A percentile compares a stretch with the other conserved stretches of the same genome.
Evolutionary conservation across 108 stramenopile species (phyloP).

Genomic region (Stephanodiscus minutulus): DNA sequence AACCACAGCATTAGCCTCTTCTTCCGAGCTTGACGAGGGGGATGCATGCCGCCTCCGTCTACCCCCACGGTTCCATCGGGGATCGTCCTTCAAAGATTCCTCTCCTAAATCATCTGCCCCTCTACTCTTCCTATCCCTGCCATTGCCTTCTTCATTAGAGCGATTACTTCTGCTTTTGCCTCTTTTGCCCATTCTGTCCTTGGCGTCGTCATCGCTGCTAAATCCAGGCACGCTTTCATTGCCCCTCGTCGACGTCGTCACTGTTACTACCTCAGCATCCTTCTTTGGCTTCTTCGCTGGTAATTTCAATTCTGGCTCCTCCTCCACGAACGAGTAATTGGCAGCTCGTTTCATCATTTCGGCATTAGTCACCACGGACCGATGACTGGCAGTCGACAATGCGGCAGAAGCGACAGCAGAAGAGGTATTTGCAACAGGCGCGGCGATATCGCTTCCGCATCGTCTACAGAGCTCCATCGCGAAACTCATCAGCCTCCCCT

Average conservation of each 20-base stretch:
- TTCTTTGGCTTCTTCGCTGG: conserved; percentile 3
- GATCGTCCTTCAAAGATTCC: conserved; percentile 1
- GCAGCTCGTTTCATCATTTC: conserved; percentile 48
- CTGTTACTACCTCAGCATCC: not conserved
- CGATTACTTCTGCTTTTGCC: conserved; percentile 1
- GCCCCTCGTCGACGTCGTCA: not conserved
- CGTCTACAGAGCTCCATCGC: conserved; percentile 46
- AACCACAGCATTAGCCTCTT: conserved; percentile 1
- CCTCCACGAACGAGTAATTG: conserved; percentile 44
- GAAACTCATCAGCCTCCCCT: conserved; percentile 40
- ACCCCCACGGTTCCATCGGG: conserved; percentile 7
- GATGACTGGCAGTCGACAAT: not conserved
- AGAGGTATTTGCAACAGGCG: not conserved
- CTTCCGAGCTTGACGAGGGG: conserved; percentile 26
- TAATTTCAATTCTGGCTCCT: conserved; percentile 21
- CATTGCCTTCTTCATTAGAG: conserved; percentile 9
- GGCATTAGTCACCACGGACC: conserved; percentile 18
- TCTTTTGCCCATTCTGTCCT: conserved; percentile 22
- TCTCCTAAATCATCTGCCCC: conserved; percentile 6
- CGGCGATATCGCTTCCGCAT: conserved; percentile 15
- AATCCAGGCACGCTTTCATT: conserved; percentile 23
- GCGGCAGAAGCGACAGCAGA: not conserved
- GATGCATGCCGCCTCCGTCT: conserved; percentile 32
- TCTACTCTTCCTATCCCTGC: conserved; percentile 10
- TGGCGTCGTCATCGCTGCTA: conserved; percentile 30